These are phyloP conservation scores for Lanzia echinophila DNA, from an alignment of 2,329 filamentous ascomycete species.

Conservation along the genomic window DNA sequence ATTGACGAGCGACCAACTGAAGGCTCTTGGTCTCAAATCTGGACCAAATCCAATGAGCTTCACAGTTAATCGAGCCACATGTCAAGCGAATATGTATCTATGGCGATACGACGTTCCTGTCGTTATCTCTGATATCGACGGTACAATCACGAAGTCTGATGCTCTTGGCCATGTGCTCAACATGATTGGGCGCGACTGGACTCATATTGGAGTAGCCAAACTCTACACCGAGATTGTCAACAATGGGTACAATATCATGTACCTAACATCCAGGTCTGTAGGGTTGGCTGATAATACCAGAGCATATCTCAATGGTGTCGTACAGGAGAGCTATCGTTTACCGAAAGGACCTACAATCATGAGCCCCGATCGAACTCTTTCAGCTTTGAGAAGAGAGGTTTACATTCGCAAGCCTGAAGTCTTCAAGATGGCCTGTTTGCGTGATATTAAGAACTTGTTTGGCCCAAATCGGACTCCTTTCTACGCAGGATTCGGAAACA, in stretches of 20 bases:
- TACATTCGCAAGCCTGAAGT: slow-evolving; percentile 96
- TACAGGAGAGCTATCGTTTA: slow-evolving; percentile 78
- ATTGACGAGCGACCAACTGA: slow-evolving; percentile 90
- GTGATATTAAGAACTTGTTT: slow-evolving; percentile 89
- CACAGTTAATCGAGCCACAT: slow-evolving; percentile 91
- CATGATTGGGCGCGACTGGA: slow-evolving; percentile 97
- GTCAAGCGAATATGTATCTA: slow-evolving; percentile 85
- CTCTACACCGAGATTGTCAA: slow-evolving; percentile 90
- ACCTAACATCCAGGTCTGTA: slow-evolving; percentile 87
- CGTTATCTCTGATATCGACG: slow-evolving; percentile 97
- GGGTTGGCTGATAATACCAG: slow-evolving; percentile 89
- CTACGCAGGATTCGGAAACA: slow-evolving; percentile 95
- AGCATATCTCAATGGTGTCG: slow-evolving; percentile 81
- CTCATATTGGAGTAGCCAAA: slow-evolving; percentile 92
- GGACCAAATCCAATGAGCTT: slow-evolving; percentile 95
- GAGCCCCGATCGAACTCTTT: slow-evolving; percentile 90
- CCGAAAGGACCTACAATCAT: slow-evolving; percentile 91
- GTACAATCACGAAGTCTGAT: slow-evolving; percentile 97
- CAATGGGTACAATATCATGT: slow-evolving; percentile 99
- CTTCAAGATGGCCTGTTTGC: slow-evolving; percentile 98
- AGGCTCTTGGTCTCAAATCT: slow-evolving; percentile 70
- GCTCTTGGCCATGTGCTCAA: slow-evolving; percentile 90
- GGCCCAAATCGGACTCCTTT: slow-evolving; percentile 73
- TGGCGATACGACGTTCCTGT: slow-evolving; percentile 90
- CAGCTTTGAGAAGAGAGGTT: slow-evolving; percentile 82